phyloP scores from a whole-genome alignment of 169 alveolate species.

The Eimeria praecox region DNA sequence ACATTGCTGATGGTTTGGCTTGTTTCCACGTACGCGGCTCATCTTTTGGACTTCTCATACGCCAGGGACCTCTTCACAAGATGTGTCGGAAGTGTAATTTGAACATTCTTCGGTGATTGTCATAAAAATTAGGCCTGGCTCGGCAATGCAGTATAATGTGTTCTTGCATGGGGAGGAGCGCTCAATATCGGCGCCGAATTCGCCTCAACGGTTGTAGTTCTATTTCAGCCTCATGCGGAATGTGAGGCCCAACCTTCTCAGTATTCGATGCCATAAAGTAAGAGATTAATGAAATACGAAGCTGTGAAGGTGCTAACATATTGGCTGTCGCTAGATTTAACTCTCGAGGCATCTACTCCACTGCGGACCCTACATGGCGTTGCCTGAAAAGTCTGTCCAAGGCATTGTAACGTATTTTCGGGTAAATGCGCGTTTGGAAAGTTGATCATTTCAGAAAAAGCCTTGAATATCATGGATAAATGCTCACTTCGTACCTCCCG shows the following conservation, averaged over 20 bases:
- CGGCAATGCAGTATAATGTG: neutral
- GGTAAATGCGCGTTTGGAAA: neutral
- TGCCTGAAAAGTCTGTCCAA: neutral
- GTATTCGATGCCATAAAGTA: neutral
- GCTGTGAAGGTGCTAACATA: neutral
- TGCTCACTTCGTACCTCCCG: neutral
- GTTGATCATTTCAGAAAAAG: neutral
- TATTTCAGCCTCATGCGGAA: neutral
- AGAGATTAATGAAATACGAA: neutral
- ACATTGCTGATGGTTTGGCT: too few relatives aligned
- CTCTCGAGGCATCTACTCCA: neutral
- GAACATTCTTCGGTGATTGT: neutral
- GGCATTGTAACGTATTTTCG: neutral
- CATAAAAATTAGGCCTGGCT: neutral
- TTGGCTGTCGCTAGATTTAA: neutral
- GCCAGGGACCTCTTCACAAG: too few relatives aligned
- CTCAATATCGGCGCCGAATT: neutral
- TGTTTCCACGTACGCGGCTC: too few relatives aligned
- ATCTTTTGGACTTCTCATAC: too few relatives aligned
- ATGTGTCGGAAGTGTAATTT: neutral
- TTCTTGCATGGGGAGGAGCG: neutral
- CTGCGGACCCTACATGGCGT: neutral
- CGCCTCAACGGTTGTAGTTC: neutral
- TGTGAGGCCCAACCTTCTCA: neutral
- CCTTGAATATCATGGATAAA: neutral